A percentile compares a stretch with the other conserved stretches of the same genome.
Evolutionary conservation across 2,329 filamentous ascomycete genomes (phyloP).

Genomic region (Curvularia hawaiiensis): DNA sequence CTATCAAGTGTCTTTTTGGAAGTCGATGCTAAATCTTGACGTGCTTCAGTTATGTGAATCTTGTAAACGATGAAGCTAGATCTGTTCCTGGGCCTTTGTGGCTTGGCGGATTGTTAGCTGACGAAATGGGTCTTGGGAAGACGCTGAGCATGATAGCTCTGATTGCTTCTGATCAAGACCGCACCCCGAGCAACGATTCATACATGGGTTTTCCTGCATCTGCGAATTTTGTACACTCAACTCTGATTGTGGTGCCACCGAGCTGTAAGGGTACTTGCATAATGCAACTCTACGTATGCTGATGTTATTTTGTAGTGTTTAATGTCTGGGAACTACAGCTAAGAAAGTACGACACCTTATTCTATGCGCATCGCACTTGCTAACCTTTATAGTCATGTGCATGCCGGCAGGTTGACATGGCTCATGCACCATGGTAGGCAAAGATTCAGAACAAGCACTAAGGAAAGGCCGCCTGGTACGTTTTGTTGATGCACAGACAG

Average conservation of each 20-base stretch:
- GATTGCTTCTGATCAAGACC: slow-evolving; percentile 7
- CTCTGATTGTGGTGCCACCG: background rate
- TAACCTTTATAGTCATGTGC: background rate
- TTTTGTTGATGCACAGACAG: background rate
- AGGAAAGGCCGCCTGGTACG: background rate
- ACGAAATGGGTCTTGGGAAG: slow-evolving; percentile 25
- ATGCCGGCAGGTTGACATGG: background rate
- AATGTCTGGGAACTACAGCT: background rate
- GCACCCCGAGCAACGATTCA: background rate
- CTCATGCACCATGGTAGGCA: background rate
- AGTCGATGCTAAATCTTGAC: background rate
- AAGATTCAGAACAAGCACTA: background rate
- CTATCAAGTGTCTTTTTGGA: background rate
- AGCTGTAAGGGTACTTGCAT: background rate
- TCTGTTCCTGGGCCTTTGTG: background rate
- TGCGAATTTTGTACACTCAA: background rate
- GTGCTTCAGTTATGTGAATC: background rate
- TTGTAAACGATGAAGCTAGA: background rate
- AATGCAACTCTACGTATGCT: background rate
- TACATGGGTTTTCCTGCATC: background rate
- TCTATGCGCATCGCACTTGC: background rate
- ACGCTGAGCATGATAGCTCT: slow-evolving; percentile 23
- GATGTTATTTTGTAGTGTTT: background rate
- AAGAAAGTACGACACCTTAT: background rate
- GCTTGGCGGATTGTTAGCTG: slow-evolving; percentile 18